Percentiles rank a stretch among this genome's conserved stretches.
Conservation (phyloP, 257 asterid species). For the Penstemon eatonii region DNA sequence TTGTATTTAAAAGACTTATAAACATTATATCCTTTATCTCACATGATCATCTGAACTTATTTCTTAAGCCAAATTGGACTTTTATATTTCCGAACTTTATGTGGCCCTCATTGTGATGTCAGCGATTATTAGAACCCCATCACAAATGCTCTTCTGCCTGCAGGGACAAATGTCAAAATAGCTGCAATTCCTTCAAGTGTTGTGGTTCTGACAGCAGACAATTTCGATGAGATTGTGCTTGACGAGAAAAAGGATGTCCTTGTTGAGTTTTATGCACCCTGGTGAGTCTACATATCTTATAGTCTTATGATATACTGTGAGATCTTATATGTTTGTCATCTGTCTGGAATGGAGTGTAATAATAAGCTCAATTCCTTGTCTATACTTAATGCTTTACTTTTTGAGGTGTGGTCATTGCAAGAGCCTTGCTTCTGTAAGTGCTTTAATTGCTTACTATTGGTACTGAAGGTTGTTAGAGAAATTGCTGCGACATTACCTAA, state of each 20-base stretch:
- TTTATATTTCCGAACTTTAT: too few relatives aligned
- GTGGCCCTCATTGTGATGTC: too few relatives aligned
- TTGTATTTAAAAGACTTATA: too few relatives aligned
- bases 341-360: slow-evolving; percentile 8
- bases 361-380: slow-evolving; percentile 10
- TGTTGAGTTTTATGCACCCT: slow-evolving; percentile 96
- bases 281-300: slow-evolving; percentile 45
- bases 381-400: slow-evolving; percentile 33
- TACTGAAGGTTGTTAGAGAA: slow-evolving; percentile 22
- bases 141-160: slow-evolving; percentile 16
- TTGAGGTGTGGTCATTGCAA: slow-evolving; percentile 98
- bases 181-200: slow-evolving; percentile 74
- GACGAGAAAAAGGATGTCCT: slow-evolving; percentile 78
- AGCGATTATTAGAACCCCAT: slow-evolving; percentile 5
- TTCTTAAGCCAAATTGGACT: too few relatives aligned
- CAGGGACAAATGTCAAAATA: slow-evolving; percentile 89
- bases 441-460: slow-evolving; percentile 23
- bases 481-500: slow-evolving; percentile 16
- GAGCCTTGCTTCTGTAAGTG: slow-evolving; percentile 91
- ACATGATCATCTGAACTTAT: too few relatives aligned
- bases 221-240: slow-evolving; percentile 76
- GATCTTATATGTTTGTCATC: background rate
- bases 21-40: too few relatives aligned
- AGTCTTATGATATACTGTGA: background rate
- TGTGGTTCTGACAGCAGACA: slow-evolving; percentile 67